A percentile compares a stretch with the other conserved stretches of the same genome.
Evolutionary conservation across 495 filamentous ascomycete species (phyloP).

Genomic region (Pseudoneurospora amorphoporcata): DNA sequence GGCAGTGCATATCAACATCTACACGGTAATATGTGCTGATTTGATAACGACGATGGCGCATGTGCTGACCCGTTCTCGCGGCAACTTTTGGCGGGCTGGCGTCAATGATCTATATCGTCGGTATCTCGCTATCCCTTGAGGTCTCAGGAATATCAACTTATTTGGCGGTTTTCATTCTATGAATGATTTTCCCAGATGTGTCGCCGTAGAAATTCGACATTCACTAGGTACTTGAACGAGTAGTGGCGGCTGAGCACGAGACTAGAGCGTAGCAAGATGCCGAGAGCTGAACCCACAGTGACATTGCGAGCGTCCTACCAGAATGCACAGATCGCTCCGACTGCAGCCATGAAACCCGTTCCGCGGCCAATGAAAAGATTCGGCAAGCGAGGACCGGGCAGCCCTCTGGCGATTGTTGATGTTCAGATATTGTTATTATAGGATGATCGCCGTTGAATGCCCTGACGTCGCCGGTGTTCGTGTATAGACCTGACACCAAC

Average conservation of each 20-base stretch:
- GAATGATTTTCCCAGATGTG: background rate
- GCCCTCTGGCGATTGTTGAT: background rate
- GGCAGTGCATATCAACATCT: conserved; percentile 2
- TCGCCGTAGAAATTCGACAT: background rate
- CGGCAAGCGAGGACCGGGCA: conserved; percentile 1
- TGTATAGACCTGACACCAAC: background rate
- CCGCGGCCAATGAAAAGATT: background rate
- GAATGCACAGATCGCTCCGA: conserved; percentile 2
- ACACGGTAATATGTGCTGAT: background rate
- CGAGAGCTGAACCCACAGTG: conserved; percentile 6
- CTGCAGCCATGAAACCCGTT: background rate
- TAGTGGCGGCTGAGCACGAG: background rate
- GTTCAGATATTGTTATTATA: background rate
- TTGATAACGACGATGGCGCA: background rate
- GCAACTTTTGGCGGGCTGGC: background rate
- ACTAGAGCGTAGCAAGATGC: background rate
- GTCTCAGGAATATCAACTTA: background rate
- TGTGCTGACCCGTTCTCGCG: background rate
- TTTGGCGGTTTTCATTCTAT: background rate
- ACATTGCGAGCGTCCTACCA: background rate
- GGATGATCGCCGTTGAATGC: background rate
- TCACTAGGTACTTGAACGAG: background rate
- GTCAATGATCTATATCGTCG: background rate
- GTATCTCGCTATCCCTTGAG: background rate
- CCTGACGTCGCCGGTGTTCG: background rate